These are phyloP conservation scores for Suillus hirtellus DNA, from an alignment of 768 basidiomycete genomes.

Conservation along the genomic window DNA sequence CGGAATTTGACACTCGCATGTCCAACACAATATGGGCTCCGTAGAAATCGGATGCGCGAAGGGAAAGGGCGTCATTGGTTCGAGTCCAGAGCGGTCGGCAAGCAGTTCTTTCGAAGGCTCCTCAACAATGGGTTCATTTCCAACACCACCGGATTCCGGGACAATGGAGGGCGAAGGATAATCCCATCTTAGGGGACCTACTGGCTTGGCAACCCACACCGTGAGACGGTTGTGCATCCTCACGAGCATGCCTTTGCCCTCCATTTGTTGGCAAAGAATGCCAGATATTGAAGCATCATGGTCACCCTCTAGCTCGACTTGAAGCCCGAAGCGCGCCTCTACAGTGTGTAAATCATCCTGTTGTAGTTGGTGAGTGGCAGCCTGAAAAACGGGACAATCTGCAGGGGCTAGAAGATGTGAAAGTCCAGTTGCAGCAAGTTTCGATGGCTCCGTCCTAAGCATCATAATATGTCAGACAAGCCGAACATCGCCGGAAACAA, in stretches of 20 bases:
- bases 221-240: conserved; percentile 88
- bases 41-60: conserved; percentile 76
- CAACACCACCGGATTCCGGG: conserved; percentile 47
- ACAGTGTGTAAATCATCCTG: conserved; percentile 93
- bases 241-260: conserved; percentile 97
- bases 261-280: conserved; percentile 80
- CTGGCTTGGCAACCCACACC: conserved; percentile 96
- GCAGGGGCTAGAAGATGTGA: conserved; percentile 76
- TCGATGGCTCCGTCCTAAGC: conserved; percentile 51
- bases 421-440: conserved; percentile 65
- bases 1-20: conserved; percentile 94
- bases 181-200: conserved; percentile 69
- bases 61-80: conserved; percentile 70
- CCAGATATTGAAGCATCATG: conserved; percentile 51
- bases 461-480: conserved; percentile 19
- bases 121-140: conserved; percentile 36
- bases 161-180: conserved; percentile 62
- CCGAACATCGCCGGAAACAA: conserved; percentile 9
- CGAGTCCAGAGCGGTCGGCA: conserved; percentile 38
- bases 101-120: conserved; percentile 38
- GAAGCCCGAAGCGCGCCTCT: conserved; percentile 86
- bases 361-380: conserved; percentile 81
- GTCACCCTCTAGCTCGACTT: conserved; percentile 62
- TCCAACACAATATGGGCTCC: conserved; percentile 89
- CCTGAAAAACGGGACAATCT: conserved; percentile 82